Evolutionary conservation across 2,329 filamentous ascomycete species (phyloP).

Genomic region (Balansia obtecta): DNA sequence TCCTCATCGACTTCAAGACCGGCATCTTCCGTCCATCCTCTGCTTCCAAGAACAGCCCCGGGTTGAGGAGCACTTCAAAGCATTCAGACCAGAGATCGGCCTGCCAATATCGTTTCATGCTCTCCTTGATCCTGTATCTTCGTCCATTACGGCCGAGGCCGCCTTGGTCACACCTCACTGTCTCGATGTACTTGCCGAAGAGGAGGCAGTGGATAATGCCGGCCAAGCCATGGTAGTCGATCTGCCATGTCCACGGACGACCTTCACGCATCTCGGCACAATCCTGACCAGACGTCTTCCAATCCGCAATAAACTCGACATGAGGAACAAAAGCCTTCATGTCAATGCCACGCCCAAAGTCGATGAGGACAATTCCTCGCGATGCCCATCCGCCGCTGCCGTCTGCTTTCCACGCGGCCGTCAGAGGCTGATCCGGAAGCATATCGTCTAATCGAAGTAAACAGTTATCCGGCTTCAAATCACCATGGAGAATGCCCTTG

Average conservation of each 20-base stretch:
- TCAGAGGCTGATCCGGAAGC: constrained; percentile 33
- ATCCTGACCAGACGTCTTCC: constrained; percentile 77
- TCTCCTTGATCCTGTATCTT: constrained; percentile 70
- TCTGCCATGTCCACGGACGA: constrained; percentile 92
- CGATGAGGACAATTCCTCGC: constrained; percentile 78
- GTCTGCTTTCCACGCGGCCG: constrained; percentile 55
- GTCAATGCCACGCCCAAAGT: constrained; percentile 90
- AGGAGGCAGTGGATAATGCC: constrained; percentile 79
- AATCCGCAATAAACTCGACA: constrained; percentile 83
- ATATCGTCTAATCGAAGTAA: constrained; percentile 63
- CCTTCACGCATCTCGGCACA: constrained; percentile 93
- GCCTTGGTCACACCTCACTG: constrained; percentile 42
- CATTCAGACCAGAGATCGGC: constrained; percentile 75
- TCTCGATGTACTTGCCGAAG: constrained; percentile 93
- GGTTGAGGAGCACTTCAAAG: constrained; percentile 81
- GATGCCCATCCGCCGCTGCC: constrained; percentile 67
- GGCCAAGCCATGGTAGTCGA: constrained; percentile 89
- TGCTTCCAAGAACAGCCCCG: constrained; percentile 47
- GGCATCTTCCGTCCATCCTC: constrained; percentile 63
- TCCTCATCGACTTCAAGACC: constrained; percentile 55
- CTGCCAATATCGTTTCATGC: constrained; percentile 92
- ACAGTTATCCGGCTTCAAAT: constrained; percentile 92
- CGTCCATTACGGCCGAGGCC: constrained; percentile 47
- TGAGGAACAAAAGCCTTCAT: constrained; percentile 69
- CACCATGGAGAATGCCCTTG: constrained; percentile 74